phyloP scores from a whole-genome alignment of 495 filamentous ascomycete genomes.

The Neurospora tetrasperma region DNA sequence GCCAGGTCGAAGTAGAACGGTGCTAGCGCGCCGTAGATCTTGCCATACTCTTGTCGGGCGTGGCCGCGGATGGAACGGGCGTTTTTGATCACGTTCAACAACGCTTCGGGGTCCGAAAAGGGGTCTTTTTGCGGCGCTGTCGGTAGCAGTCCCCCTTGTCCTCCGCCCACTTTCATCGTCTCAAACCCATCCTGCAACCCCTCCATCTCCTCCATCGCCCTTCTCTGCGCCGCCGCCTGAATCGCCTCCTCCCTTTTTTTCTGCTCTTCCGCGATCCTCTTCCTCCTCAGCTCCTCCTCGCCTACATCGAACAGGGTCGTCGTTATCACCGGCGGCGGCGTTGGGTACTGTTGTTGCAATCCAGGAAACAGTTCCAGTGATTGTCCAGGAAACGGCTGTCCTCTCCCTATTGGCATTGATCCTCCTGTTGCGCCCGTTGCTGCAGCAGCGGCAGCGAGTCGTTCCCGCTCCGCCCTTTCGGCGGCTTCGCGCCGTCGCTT shows the following conservation, averaged over 20 bases:
- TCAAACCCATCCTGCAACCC: conserved; percentile 56
- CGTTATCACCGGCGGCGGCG: conserved; percentile 14
- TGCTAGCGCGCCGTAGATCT: conserved; percentile 75
- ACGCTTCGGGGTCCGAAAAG: conserved; percentile 42
- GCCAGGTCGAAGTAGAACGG: conserved; percentile 82
- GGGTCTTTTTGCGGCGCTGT: conserved; percentile 12
- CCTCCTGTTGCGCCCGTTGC: neutral
- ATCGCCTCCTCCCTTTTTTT: conserved; percentile 7
- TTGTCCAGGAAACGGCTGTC: neutral
- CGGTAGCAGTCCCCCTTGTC: neutral
- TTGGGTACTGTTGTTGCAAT: neutral
- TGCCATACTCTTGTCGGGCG: conserved; percentile 83
- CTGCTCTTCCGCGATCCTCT: conserved; percentile 7
- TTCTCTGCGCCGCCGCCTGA: conserved; percentile 19
- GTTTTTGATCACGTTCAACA: conserved; percentile 55
- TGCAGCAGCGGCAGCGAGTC: conserved; percentile 7
- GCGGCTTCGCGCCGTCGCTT: conserved; percentile 51
- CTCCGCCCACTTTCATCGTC: conserved; percentile 39
- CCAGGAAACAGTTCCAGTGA: neutral
- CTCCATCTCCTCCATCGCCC: conserved; percentile 5
- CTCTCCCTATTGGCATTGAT: neutral
- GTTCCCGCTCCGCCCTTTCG: conserved; percentile 15
- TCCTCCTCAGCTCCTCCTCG: conserved; percentile 44
- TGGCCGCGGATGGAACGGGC: conserved; percentile 73
- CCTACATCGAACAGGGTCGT: conserved; percentile 63